Base-by-base conservation (phyloP, 352 stramenopile species). In the Phytophthora multivora region DNA sequence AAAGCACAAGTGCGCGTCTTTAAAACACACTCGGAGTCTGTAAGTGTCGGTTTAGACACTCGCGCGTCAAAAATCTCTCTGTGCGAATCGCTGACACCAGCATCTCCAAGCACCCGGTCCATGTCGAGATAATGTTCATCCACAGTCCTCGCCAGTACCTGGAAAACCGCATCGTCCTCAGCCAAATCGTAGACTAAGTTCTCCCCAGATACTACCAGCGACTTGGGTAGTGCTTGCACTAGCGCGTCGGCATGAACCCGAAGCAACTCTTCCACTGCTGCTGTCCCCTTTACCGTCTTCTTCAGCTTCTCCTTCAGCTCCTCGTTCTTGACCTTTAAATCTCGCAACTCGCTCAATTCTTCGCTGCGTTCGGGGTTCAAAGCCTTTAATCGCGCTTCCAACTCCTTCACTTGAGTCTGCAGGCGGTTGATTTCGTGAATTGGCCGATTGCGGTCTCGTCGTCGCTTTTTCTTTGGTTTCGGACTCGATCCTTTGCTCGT, bases 1-100 rank as follows among this genome's bases (percentile, higher is more conserved):
- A 65, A 51, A 12, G 47, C 26, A 19, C 54, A 60, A 10, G 40
- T 56, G 8, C 54, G 30, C 9, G 46, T 54, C 30, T 64, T 69
- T 10, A 69, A 51, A 3, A 69, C 41, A 28, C 47, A 55, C 7
- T 60, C 47, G 0, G 16, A 15, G 5, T 36, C 13, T 2, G 18
- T 25, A 3, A 33, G 31, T 35, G n/a, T 46, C 0, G 25, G 40
- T 21, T 9, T 12, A 7, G 33, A 54, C 47, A 65, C 42, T 7
- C 46, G 45, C 2, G 61, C 61, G 33, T 69, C 61, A 33, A 65
- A 69, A 15, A 65, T 56, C 39, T 69, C 61, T n/a, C n/a, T n/a
- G n/a, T 3, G 48, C 5, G 47, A 40, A 7, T 64, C 28, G 2
- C 23, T 26, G 12, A 69, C 40, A 4, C 54, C 61, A 13, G 61